Evolutionary conservation across 2,329 filamentous ascomycete species (phyloP).

Genomic region (Penicillium sp.): DNA sequence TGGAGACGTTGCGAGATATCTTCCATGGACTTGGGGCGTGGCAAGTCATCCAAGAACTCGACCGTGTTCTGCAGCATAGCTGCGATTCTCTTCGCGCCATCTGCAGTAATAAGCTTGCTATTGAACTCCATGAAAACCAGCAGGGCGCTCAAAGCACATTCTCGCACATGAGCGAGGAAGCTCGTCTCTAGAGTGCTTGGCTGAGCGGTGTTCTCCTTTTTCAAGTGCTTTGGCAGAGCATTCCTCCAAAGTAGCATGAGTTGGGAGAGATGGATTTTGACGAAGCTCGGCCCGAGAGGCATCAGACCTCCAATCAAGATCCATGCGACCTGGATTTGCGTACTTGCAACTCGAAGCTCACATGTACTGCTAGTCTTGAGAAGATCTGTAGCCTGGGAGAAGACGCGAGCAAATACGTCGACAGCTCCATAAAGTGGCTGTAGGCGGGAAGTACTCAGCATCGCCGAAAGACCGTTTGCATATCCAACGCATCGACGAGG

Average conservation of each 20-base stretch:
- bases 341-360: slow-evolving; percentile 85
- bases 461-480: slow-evolving; percentile 85
- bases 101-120: slow-evolving; percentile 82
- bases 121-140: slow-evolving; percentile 93
- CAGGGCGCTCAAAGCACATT: slow-evolving; percentile 89
- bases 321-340: slow-evolving; percentile 97
- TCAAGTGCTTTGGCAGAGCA: slow-evolving; percentile 88
- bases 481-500: slow-evolving; percentile 84
- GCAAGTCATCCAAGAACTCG: slow-evolving; percentile 80
- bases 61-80: slow-evolving; percentile 95
- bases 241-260: slow-evolving; percentile 96
- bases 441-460: slow-evolving; percentile 82
- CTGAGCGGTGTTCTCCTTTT: slow-evolving; percentile 83
- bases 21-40: slow-evolving; percentile 78
- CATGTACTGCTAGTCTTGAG: slow-evolving; percentile 90
- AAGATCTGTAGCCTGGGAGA: slow-evolving; percentile 86
- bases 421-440: slow-evolving; percentile 93
- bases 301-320: slow-evolving; percentile 94
- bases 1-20: slow-evolving; percentile 81
- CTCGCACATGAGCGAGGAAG: slow-evolving; percentile 89
- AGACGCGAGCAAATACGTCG: slow-evolving; percentile 87
- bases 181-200: slow-evolving; percentile 84
- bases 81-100: slow-evolving; percentile 89
- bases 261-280: slow-evolving; percentile 96
- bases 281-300: slow-evolving; percentile 95